Evolutionary conservation across 2,329 filamentous ascomycete genomes (phyloP), one percentile per base, ranked within the genome.

Genomic region (Pseudodiploospora longispora): DNA sequence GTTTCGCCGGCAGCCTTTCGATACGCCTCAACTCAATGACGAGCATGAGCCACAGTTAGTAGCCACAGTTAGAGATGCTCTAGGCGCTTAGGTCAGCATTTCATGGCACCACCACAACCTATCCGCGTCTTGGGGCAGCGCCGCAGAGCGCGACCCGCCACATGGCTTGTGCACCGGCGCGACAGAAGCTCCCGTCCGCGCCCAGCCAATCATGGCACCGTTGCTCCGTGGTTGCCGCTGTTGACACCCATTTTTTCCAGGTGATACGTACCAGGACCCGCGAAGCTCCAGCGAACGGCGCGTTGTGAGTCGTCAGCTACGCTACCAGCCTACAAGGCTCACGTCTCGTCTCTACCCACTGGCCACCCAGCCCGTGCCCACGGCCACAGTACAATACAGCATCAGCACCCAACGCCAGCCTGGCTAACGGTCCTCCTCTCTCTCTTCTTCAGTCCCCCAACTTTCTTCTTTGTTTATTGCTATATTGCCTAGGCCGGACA

Each of bases 181-280:
- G 49, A 40, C 38, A 29, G 42, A 50, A 40, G 48, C 50, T 40
- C 27, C 36, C 9, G 29, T 10, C 36, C 46, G 46, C 46, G 46
- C 41, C 30, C 27, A 47, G 47, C 73, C 72, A 76, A 76, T 75
- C 43, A 61, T 27, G 53, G 34, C 4, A 10, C 56, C 58, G 78
- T 82, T 82, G 76, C 75, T 55, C 62, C 53, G 74, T 62, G 58
- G 75, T 78, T 77, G 72, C 68, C 58, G 62, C 52, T 77, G 71
- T 76, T 76, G 69, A 75, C 49, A 41, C 54, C 50, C 52, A 48
- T 49, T 46, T 40, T 47, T 49, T 47, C 40, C 36, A 39, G 47
- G 42, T 41, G 48, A 50, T 53, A 54, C 53, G 52, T 54, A 52
- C 48, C 48, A 39, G 30, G 40, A 32, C 34, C 44, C 49, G 47